Percentiles rank a stretch among this genome's conserved stretches.
Conservation (phyloP, 2,329 filamentous ascomycete genomes). For the Dendrostoma leiphaemia region DNA sequence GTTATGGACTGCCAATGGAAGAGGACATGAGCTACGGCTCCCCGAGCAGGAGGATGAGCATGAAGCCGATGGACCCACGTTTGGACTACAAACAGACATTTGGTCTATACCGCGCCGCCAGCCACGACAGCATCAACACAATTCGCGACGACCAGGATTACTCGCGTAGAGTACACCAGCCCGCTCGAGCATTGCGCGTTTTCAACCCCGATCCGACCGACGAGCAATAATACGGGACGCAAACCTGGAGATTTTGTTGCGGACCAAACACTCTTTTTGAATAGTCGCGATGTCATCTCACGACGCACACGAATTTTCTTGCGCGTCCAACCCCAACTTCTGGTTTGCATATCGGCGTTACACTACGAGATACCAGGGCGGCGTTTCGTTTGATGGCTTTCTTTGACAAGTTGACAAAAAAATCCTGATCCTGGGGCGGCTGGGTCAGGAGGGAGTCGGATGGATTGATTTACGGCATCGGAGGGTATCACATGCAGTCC, state of each 20-base stretch:
- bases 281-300: conserved; percentile 23
- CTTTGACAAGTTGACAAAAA: neutral
- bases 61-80: conserved; percentile 61
- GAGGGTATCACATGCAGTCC: conserved; percentile 7
- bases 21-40: conserved; percentile 17
- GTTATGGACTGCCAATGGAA: conserved; percentile 17
- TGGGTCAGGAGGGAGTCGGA: neutral
- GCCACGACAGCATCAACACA: conserved; percentile 62
- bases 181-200: conserved; percentile 55
- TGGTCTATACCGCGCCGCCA: conserved; percentile 53
- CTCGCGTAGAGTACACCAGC: conserved; percentile 56
- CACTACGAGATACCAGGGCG: conserved; percentile 44
- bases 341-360: conserved; percentile 34
- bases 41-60: conserved; percentile 33
- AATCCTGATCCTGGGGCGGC: neutral
- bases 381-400: conserved; percentile 31
- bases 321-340: conserved; percentile 21
- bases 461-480: conserved; percentile 10
- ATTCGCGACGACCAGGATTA: conserved; percentile 66
- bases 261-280: neutral
- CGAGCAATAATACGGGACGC: conserved; percentile 22
- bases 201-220: conserved; percentile 58
- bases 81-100: conserved; percentile 57
- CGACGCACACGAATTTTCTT: conserved; percentile 32
- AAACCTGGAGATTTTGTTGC: neutral